phyloP scores from a whole-genome alignment of 1,284 basidiomycete genomes.

The Ustilago loliicola region DNA sequence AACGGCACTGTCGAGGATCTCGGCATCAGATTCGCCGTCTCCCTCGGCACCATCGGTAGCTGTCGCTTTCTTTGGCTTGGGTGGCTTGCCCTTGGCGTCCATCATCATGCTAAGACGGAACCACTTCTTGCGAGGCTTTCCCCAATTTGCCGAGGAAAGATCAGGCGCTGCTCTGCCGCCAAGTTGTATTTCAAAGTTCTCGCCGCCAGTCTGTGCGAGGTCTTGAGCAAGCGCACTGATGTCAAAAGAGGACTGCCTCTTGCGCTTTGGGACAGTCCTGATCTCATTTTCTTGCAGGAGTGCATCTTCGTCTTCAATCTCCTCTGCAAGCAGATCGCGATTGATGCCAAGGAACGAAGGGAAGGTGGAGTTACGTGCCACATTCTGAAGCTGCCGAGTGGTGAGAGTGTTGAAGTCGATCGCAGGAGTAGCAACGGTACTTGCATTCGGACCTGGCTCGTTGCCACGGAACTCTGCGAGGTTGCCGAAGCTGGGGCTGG shows the following conservation, averaged over 20 bases:
- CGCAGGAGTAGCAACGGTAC: slow-evolving; percentile 7
- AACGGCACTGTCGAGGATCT: slow-evolving; percentile 15
- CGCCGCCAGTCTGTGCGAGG: slow-evolving; percentile 35
- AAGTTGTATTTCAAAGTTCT: slow-evolving; percentile 46
- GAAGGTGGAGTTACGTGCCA: slow-evolving; percentile 54
- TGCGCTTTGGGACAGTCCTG: slow-evolving; percentile 15
- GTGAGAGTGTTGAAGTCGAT: slow-evolving; percentile 48
- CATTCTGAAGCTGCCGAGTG: slow-evolving; percentile 58
- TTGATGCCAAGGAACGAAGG: slow-evolving; percentile 58
- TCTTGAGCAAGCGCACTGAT: slow-evolving; percentile 35
- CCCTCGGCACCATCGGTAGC: slow-evolving; percentile 25
- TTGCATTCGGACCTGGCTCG: slow-evolving; percentile 2
- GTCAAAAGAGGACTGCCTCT: slow-evolving; percentile 25
- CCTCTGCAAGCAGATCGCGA: slow-evolving; percentile 37
- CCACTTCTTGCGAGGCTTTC: slow-evolving; percentile 58
- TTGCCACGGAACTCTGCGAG: slow-evolving; percentile 6
- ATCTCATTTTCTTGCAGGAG: slow-evolving; percentile 26
- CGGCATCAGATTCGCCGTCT: slow-evolving; percentile 44
- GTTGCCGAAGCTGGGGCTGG: slow-evolving; percentile 21
- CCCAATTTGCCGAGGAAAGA: slow-evolving; percentile 53
- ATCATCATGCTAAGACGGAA: slow-evolving; percentile 53
- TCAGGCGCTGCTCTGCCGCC: slow-evolving; percentile 40
- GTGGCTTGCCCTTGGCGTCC: slow-evolving; percentile 39
- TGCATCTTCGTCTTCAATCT: slow-evolving; percentile 15
- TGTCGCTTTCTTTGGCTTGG: slow-evolving; percentile 24